These are phyloP conservation scores for Fusarium pseudonygamai DNA, from an alignment of 2,329 filamentous ascomycete species.

Conservation along the genomic window DNA sequence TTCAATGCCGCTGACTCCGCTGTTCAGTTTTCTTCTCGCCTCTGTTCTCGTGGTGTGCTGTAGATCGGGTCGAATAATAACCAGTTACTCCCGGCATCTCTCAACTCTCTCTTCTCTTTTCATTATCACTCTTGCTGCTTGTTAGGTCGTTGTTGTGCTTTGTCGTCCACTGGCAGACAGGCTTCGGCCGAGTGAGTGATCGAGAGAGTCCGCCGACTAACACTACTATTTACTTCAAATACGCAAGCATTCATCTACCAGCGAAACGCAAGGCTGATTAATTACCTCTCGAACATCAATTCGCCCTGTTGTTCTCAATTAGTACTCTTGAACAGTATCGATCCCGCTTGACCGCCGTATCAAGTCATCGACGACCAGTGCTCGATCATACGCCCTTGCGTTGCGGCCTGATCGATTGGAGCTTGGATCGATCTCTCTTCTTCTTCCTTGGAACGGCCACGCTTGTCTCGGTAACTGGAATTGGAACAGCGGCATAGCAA, in stretches of 20 bases:
- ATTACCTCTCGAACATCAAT: constrained; percentile 3
- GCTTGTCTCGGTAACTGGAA: constrained; percentile 26
- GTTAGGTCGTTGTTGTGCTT: constrained; percentile 4
- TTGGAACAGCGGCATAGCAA: not conserved
- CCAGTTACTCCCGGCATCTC: constrained; percentile 5
- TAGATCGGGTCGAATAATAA: constrained; percentile 16
- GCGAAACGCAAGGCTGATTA: not conserved
- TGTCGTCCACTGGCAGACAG: constrained; percentile 19
- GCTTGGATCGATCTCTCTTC: constrained; percentile 14
- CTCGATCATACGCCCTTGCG: constrained; percentile 27
- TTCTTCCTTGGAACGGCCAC: constrained; percentile 9
- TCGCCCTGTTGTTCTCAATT: not conserved
- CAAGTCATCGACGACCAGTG: constrained; percentile 4
- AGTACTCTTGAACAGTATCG: not conserved
- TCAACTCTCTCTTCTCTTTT: constrained; percentile 9
- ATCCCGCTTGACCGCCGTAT: not conserved
- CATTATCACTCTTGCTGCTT: constrained; percentile 14
- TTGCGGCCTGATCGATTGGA: constrained; percentile 34
- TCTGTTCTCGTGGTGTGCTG: constrained; percentile 16
- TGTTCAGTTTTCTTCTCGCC: not conserved
- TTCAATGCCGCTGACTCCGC: constrained; percentile 36
- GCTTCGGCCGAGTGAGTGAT: constrained; percentile 34
- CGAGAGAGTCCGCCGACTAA: constrained; percentile 13
- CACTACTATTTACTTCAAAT: not conserved
- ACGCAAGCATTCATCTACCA: not conserved